phyloP scores from a whole-genome alignment of 495 filamentous ascomycete genomes.

The Astrothelium macrocarpum region DNA sequence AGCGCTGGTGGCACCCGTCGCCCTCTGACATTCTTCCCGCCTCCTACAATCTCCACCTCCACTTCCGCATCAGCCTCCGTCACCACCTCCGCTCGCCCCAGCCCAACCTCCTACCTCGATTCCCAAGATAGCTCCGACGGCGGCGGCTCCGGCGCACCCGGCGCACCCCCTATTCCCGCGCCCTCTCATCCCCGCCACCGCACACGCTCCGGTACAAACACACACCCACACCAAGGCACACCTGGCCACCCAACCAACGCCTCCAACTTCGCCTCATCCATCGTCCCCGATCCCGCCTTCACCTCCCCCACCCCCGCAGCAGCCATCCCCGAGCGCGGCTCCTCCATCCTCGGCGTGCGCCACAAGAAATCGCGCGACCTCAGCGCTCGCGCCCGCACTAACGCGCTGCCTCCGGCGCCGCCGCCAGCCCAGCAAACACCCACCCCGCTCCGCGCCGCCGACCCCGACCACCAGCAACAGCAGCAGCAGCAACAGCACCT shows the following conservation, averaged over 20 bases:
- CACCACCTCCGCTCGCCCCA: slow-evolving; percentile 13
- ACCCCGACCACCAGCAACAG: not conserved
- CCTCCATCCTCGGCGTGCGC: not conserved
- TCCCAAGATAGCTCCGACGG: not conserved
- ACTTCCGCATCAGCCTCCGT: slow-evolving; percentile 16
- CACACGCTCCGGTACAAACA: not conserved
- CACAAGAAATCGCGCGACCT: slow-evolving; percentile 1
- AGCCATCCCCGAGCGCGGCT: not conserved
- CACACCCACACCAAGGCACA: not conserved
- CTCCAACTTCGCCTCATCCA: not conserved
- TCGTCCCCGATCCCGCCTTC: not conserved
- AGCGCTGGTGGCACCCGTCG: slow-evolving; percentile 2
- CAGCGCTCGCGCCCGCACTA: not conserved
- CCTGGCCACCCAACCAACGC: not conserved
- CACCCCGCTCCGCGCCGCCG: not conserved
- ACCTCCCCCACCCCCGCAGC: not conserved
- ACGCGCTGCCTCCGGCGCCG: not conserved
- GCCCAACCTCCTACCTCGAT: slow-evolving; percentile 1
- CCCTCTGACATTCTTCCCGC: slow-evolving; percentile 12
- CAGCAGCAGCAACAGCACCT: not conserved
- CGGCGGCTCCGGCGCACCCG: not conserved
- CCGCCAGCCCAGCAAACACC: not conserved
- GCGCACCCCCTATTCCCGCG: not conserved
- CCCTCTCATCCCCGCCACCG: not conserved
- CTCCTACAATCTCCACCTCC: slow-evolving; percentile 3